Evolutionary conservation across 2,329 filamentous ascomycete genomes (phyloP).

Genomic region (Xylariomycetidae sp.): DNA sequence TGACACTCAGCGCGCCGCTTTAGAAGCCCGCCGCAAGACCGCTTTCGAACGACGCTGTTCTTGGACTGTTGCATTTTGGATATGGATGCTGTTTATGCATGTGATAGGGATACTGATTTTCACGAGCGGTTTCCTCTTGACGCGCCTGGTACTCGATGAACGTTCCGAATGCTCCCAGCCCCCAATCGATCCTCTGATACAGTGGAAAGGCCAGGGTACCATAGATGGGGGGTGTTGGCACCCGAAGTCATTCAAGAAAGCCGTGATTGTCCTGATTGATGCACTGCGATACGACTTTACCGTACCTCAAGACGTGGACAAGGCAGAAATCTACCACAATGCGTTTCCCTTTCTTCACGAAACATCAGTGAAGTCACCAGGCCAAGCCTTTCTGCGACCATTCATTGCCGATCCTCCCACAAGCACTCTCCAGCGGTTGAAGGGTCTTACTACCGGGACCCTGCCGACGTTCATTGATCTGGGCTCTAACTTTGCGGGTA

Average conservation of each 20-base stretch:
- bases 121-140: constrained; percentile 90
- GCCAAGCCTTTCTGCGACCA: constrained; percentile 82
- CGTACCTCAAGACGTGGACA: constrained; percentile 58
- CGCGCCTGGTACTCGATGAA: constrained; percentile 73
- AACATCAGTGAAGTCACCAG: constrained; percentile 66
- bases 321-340: constrained; percentile 71
- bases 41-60: constrained; percentile 49
- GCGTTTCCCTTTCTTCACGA: constrained; percentile 84
- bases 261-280: constrained; percentile 86
- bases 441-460: constrained; percentile 91
- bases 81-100: constrained; percentile 69
- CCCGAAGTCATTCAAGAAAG: constrained; percentile 86
- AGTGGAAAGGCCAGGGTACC: constrained; percentile 38
- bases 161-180: constrained; percentile 66
- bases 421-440: constrained; percentile 84
- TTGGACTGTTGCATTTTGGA: constrained; percentile 64
- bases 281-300: constrained; percentile 97
- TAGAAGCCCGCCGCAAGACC: constrained; percentile 44
- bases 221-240: constrained; percentile 83
- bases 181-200: constrained; percentile 53
- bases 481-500: constrained; percentile 92
- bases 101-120: constrained; percentile 82
- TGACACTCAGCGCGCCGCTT: constrained; percentile 39
- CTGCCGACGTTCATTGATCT: constrained; percentile 91
- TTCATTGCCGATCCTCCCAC: constrained; percentile 98